Conservation (phyloP, 306 rosid species). For the Citrullus mucosospermus region DNA sequence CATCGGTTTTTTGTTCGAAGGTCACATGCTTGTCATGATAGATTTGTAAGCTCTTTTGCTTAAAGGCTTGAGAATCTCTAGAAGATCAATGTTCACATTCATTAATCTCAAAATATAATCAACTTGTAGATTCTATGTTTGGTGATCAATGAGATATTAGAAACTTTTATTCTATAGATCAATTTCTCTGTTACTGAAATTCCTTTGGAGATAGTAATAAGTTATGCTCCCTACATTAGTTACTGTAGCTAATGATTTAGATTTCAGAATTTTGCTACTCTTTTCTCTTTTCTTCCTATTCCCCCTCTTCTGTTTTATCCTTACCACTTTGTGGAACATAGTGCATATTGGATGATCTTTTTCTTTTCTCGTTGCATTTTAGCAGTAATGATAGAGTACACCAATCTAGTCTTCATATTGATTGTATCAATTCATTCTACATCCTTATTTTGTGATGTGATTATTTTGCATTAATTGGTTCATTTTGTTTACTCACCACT, state of each 20-base stretch:
- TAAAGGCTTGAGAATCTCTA: neutral
- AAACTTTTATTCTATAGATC: neutral
- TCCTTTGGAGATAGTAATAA: neutral
- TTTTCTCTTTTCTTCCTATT: neutral
- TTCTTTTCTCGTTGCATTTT: neutral
- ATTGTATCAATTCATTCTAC: neutral
- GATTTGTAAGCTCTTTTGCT: constrained; percentile 60
- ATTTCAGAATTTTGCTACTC: neutral
- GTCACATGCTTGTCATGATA: constrained; percentile 94
- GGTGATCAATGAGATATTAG: neutral
- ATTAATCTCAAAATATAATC: neutral
- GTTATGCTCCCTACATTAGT: neutral
- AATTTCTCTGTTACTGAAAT: neutral
- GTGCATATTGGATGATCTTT: neutral
- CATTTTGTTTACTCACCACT: neutral
- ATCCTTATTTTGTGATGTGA: neutral
- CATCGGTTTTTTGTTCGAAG: constrained; percentile 86
- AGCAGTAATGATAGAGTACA: neutral
- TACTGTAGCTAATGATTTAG: neutral
- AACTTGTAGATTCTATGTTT: neutral
- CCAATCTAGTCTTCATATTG: neutral
- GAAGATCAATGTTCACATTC: neutral
- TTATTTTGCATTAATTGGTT: neutral
- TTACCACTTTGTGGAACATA: neutral
- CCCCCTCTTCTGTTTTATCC: neutral